Base-by-base conservation (phyloP, 148 eudicot genomes). In the Mesembryanthemum crystallinum region DNA sequence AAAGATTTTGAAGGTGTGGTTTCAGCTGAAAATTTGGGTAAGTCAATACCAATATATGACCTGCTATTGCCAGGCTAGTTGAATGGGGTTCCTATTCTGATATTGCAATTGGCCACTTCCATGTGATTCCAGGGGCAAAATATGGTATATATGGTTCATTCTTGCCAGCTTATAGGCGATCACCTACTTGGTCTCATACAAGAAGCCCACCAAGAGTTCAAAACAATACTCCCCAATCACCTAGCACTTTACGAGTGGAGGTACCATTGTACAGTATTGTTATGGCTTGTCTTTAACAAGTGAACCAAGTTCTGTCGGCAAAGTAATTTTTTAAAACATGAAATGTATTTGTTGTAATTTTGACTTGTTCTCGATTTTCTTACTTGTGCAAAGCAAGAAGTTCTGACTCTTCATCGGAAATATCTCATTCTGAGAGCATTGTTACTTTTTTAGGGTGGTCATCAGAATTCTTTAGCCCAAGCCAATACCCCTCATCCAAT, bases 1-100 rank as follows among this genome's bases (percentile, higher is more conserved):
- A 95, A 92, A 78, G 98, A 95, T 78, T 95, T 95, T 85, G 98
- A 95, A 89, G 98, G 97, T 67, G 92, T 89, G 69, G 92, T 90
- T 76, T 92, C 96, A 35, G 92, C 97, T 55, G 98, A 95, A 80
- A 95, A 88, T 83, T 85, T 95, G 88, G 98, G 98, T 95, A 87
- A 87, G 96, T 82, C 37, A 67, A 42, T 71, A 25, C 12, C 27
- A 35, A 24, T 59, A 30, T 66, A 57, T 64, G 42, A 73, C 64
- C 79, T n/a, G 47, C 32, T 58, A 20, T 58, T 65, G 58, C 54
- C 45, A 52, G 59, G 64, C 75, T 75, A 35, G 20, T 71, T 33
- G 61, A 23, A 42, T 74, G 69, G 42, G 71, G 49, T 47, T 76
- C 52, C 33, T 43, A 73, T 67, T 70, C 39, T 78, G 84, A 81